Conservation (phyloP, 371 early-diverging fungal genomes). For the Choanephora cucurbitarum region DNA sequence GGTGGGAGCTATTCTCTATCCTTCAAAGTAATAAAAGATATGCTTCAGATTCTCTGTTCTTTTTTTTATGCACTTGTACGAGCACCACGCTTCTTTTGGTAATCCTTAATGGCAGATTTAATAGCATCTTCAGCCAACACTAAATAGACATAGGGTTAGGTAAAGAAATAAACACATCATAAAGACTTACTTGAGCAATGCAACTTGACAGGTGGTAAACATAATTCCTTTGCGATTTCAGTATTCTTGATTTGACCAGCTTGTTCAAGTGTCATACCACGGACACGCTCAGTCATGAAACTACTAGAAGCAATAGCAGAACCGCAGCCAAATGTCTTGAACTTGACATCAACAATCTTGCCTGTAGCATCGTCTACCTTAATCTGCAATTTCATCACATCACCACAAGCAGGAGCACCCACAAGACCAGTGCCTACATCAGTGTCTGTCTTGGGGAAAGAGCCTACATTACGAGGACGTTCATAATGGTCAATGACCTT, state of each 20-base stretch:
- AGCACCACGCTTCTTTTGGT: conserved; percentile 61
- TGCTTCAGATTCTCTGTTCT: neutral
- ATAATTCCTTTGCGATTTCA: conserved; percentile 96
- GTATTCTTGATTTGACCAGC: conserved; percentile 94
- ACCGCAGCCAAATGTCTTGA: conserved; percentile 99
- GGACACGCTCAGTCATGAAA: conserved; percentile 93
- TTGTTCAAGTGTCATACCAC: conserved; percentile 91
- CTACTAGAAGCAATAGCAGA: conserved; percentile 97
- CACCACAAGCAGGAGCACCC: conserved; percentile 99
- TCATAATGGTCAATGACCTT: conserved; percentile 94
- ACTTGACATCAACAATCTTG: conserved; percentile 95
- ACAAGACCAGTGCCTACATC: conserved; percentile 98
- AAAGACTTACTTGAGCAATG: conserved; percentile 91
- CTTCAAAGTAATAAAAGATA: too few relatives aligned
- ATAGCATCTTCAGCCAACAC: conserved; percentile 99
- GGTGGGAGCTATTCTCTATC: too few relatives aligned
- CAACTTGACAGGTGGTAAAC: conserved; percentile 97
- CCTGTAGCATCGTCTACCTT: conserved; percentile 89
- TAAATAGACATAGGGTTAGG: conserved; percentile 26
- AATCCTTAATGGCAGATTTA: conserved; percentile 95
- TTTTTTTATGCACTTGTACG: neutral
- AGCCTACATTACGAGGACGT: conserved; percentile 97
- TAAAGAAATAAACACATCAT: conserved; percentile 6
- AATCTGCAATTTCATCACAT: conserved; percentile 99
- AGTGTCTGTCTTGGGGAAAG: conserved; percentile 81